Conservation (phyloP, 169 alveolate genomes). For the Cryptosporidium xiaoi region DNA sequence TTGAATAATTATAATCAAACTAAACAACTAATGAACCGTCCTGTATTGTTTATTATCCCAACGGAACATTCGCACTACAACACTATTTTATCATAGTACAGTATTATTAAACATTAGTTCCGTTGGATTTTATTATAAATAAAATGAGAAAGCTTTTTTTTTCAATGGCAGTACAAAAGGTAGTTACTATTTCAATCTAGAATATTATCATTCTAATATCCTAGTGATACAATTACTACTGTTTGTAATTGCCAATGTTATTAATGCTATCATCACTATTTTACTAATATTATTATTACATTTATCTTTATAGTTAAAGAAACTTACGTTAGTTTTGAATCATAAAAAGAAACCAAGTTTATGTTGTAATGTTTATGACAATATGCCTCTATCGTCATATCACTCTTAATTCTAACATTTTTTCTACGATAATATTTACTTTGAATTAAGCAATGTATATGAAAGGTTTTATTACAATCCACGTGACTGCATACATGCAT, state of each 20-base stretch:
- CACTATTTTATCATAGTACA: too few relatives aligned
- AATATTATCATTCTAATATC: too few relatives aligned
- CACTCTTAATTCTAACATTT: slow-evolving; percentile 6
- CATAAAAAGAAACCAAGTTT: neutral
- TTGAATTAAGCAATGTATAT: slow-evolving; percentile 23
- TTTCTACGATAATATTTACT: neutral
- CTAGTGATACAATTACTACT: too few relatives aligned
- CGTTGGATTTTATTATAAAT: too few relatives aligned
- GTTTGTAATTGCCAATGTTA: too few relatives aligned
- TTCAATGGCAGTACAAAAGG: too few relatives aligned
- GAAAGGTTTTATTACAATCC: slow-evolving; percentile 17
- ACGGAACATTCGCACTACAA: too few relatives aligned
- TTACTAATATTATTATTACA: neutral
- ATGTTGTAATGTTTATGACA: neutral
- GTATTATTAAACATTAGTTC: too few relatives aligned
- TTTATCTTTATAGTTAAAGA: neutral
- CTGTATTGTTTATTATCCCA: too few relatives aligned
- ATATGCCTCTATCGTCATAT: neutral
- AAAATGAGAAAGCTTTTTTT: too few relatives aligned
- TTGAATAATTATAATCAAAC: slow-evolving; percentile 24
- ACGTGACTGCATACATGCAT: neutral
- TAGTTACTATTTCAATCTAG: too few relatives aligned
- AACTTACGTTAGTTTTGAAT: slow-evolving; percentile 39
- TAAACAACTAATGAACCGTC: slow-evolving; percentile 73
- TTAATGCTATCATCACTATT: too few relatives aligned